Base-by-base conservation (phyloP, 306 rosid species). In the Trifolium repens region DNA sequence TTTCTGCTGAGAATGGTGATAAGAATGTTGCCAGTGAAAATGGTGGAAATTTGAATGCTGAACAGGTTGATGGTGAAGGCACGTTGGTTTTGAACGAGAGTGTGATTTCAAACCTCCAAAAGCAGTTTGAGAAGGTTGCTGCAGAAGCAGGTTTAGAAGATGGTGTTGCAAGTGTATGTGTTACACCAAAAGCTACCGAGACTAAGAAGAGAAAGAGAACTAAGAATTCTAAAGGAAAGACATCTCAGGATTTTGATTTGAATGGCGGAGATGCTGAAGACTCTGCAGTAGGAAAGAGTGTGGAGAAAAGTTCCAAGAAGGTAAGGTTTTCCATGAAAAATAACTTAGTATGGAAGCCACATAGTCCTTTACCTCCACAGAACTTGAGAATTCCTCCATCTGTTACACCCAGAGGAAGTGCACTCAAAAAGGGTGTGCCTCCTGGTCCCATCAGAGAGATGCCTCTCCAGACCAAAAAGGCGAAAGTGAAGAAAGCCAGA, bases 401-500 rank as follows among this genome's bases (percentile, higher is more conserved):
- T 54, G 97, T 76, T 52, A 90, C 98, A 15, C 99, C 99, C 26
- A 87, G 98, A 85, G 99, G 99, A 80, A 96, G 99, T 87, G 99
- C 99, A 8, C 98, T 96, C 54, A 96, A 96, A 87, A 88, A 92
- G 91, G 99, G 99, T 58, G 89, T 96, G 27, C 92, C 92, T 32
- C 89, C 98, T 60, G 99, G 99, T 73, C 99, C 99, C 76, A 79
- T 96, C 61, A 80, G 91, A 85, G 99, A 96, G 86, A 83, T 87
- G 84, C 78, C 81, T 69, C 79, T 57, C 24, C 46, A 87, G 15
- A 42, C 84, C 16, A 90, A 89, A 77, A 96, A 81, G 87, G 69
- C 59, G 68, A 92, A 79, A 82, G 57, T 72, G 86, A 96, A 87
- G 85, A 90, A 80, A 88, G 83, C 81, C 35, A 82, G 96, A 87